Conservation (phyloP, 2,329 filamentous ascomycete species). For the Fusarium clavum region DNA sequence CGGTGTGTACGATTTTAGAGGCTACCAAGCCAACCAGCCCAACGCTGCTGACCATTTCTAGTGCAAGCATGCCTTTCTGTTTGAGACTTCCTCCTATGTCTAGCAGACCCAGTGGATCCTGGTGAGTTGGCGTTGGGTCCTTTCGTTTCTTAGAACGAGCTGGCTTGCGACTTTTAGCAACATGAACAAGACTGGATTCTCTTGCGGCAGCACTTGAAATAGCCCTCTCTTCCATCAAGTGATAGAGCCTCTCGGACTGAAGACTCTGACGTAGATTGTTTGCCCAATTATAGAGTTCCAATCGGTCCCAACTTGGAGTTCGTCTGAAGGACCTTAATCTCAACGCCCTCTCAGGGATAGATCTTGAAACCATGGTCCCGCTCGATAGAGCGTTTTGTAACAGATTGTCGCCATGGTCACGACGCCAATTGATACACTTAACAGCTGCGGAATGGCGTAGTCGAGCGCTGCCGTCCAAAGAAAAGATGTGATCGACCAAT, state of each 20-base stretch:
- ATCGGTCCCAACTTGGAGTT: constrained; percentile 46
- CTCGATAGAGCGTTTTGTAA: constrained; percentile 37
- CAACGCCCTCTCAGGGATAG: constrained; percentile 33
- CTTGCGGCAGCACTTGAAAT: constrained; percentile 6
- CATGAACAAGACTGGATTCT: constrained; percentile 40
- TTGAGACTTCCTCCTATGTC: constrained; percentile 75
- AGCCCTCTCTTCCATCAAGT: constrained; percentile 38
- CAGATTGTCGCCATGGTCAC: constrained; percentile 43
- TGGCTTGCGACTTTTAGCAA: constrained; percentile 6
- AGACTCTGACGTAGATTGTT: constrained; percentile 53
- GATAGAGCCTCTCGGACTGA: constrained; percentile 48
- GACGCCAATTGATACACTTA: constrained; percentile 81
- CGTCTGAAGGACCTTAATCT: constrained; percentile 24
- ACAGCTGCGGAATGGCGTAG: constrained; percentile 84
- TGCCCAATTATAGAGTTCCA: constrained; percentile 54
- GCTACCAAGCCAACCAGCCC: constrained; percentile 79
- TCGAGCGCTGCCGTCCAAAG: constrained; percentile 80
- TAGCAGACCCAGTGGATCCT: constrained; percentile 85
- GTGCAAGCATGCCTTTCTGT: constrained; percentile 71
- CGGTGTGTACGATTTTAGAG: constrained; percentile 65
- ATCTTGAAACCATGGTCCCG: constrained; percentile 27
- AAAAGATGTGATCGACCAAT: constrained; percentile 81
- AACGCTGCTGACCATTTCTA: constrained; percentile 80
- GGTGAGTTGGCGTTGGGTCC: constrained; percentile 52
- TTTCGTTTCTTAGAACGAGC: constrained; percentile 9